These are phyloP conservation scores for Hypoxylon sp. DNA, from an alignment of 2,329 filamentous ascomycete genomes.

Conservation along the genomic window DNA sequence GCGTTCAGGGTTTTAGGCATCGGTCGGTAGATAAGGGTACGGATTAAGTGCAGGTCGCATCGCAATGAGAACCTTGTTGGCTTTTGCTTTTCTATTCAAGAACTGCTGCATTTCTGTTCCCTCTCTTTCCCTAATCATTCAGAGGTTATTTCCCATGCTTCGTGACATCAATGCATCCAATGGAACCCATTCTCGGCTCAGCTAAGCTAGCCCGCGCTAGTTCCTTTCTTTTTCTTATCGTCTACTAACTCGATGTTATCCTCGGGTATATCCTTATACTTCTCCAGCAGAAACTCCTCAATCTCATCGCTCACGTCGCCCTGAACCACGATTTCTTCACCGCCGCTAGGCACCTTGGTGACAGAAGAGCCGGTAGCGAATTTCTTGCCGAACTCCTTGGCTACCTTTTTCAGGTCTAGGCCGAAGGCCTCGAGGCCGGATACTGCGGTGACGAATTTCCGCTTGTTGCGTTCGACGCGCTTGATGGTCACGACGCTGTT, in stretches of 20 bases:
- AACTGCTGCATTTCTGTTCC: slow-evolving; percentile 9
- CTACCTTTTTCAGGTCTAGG: slow-evolving; percentile 92
- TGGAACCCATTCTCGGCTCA: slow-evolving; percentile 5
- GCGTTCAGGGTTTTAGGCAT: slow-evolving; percentile 39
- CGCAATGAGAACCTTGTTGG: slow-evolving; percentile 41
- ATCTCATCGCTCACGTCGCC: slow-evolving; percentile 97
- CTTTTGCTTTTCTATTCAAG: slow-evolving; percentile 36
- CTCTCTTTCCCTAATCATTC: slow-evolving; percentile 6
- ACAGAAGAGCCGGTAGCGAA: slow-evolving; percentile 95
- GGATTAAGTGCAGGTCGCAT: slow-evolving; percentile 34
- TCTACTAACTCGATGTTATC: slow-evolving; percentile 96
- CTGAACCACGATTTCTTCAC: slow-evolving; percentile 98
- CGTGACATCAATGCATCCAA: slow-evolving; percentile 16
- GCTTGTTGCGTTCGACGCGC: slow-evolving; percentile 97
- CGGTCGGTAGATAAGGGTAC: slow-evolving; percentile 18
- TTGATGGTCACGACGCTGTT: slow-evolving; percentile 90
- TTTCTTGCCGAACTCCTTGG: slow-evolving; percentile 98
- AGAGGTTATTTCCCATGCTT: slow-evolving; percentile 6
- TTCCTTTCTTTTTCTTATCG: slow-evolving; percentile 87
- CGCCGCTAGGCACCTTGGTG: slow-evolving; percentile 86
- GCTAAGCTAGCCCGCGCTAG: slow-evolving; percentile 35
- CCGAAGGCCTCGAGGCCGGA: slow-evolving; percentile 91
- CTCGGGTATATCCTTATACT: slow-evolving; percentile 91
- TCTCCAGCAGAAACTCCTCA: slow-evolving; percentile 89
- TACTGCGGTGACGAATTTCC: slow-evolving; percentile 96